Base-by-base conservation (phyloP, 2,329 filamentous ascomycete genomes). In the Fusarium kyushuense region DNA sequence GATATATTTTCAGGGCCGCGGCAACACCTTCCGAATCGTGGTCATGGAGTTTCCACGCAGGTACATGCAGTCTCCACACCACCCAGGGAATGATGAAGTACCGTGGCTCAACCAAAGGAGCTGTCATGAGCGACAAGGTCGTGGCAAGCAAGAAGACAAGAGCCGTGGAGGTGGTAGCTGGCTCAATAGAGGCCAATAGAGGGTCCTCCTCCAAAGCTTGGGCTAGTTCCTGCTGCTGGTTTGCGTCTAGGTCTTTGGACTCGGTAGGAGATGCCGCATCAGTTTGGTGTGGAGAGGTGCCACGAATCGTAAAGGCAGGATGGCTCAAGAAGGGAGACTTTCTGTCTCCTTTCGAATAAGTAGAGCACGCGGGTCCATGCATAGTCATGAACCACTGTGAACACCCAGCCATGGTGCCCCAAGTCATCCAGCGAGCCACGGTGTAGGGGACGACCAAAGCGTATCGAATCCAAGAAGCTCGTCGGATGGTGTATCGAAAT, bases 51-150 rank as follows among this genome's bases (percentile, higher is more conserved):
- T 69, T 69, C 81, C 81, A 82, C 52, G 83, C 78, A 1, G 93
- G 93, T 1, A 96, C 81, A 73, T 96, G 86, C 10, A 98, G 80
- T 1, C 96, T 87, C 93, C 94, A 98, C 73, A 97, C 89, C 11
- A 97, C 87, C 93, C 94, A 99, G 0, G 95, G 94, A 14, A 97
- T 84, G 76, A 99, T 96, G 78, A 97, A 97, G 79, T 99, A 99
- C 16, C 96, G 88, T 16, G 96, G 96, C 78, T 99, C 96, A 12
- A 99, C 95, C 1, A 99, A 86, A 0, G 96, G 94, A 0, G 96
- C 94, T 1, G 93, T 96, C 55, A 97, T 81, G 14, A 99, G 86
- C 1, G 92, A 95, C 5, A 97, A 83, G 0, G 90, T 76, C 0
- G 94, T 94, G 0, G 94, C 86, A 6, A 89, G 80, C 10, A 97